Percentiles rank a stretch among this genome's conserved stretches.
phyloP scores from a whole-genome alignment of 352 stramenopile species.

The Lagenidium sp. region DNA sequence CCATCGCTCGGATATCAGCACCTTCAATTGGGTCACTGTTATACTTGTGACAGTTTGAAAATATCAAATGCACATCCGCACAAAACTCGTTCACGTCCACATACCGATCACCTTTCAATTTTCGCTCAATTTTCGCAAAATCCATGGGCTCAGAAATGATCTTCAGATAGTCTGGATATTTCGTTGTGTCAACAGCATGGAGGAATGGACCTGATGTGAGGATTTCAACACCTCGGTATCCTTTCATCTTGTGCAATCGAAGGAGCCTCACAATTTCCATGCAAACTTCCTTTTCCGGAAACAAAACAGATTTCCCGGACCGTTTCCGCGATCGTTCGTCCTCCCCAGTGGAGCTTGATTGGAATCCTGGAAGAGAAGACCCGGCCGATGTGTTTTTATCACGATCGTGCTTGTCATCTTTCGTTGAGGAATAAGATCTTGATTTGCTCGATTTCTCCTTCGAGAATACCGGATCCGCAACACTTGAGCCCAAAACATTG shows the following conservation, averaged over 20 bases:
- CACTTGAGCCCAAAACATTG: slow-evolving; percentile 20
- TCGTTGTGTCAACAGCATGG: slow-evolving; percentile 77
- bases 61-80: slow-evolving; percentile 81
- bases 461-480: slow-evolving; percentile 14
- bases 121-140: slow-evolving; percentile 83
- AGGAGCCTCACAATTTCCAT: slow-evolving; percentile 62
- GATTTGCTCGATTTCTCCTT: slow-evolving; percentile 34
- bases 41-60: slow-evolving; percentile 87
- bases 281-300: slow-evolving; percentile 59
- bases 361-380: neutral
- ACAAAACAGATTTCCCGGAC: slow-evolving; percentile 17
- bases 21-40: slow-evolving; percentile 82
- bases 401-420: too few species aligned
- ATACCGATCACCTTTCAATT: slow-evolving; percentile 81
- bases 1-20: slow-evolving; percentile 82
- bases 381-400: too few species aligned
- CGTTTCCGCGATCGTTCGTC: slow-evolving; percentile 1
- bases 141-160: slow-evolving; percentile 82
- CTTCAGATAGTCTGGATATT: slow-evolving; percentile 76
- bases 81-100: slow-evolving; percentile 69
- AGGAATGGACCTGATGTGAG: slow-evolving; percentile 72
- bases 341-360: slow-evolving; percentile 3
- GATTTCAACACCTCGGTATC: slow-evolving; percentile 74
- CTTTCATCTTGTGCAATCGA: slow-evolving; percentile 80
- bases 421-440: slow-evolving; percentile 14